Evolutionary conservation across 352 stramenopile genomes (phyloP), one percentile per base, ranked within the genome.

Genomic region (Phytophthora meadii): DNA sequence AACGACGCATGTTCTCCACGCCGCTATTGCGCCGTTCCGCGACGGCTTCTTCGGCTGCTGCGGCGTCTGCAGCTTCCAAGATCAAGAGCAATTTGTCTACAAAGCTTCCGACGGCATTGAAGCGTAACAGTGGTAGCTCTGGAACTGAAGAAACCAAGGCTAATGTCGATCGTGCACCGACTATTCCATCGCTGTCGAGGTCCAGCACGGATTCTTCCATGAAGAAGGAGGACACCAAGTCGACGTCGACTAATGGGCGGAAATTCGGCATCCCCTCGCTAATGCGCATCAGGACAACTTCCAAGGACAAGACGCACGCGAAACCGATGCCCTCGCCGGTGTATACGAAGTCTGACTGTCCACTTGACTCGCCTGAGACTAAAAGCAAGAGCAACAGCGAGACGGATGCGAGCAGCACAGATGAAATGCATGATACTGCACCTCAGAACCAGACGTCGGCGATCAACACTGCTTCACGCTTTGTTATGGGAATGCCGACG

Each of bases 401-500:
- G 24, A 36, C 53, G 5, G 68, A 63, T 24, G 39, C 19, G 4
- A 27, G 62, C 40, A 59, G 5, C 5, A 57, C 34, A 3, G 48
- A 56, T 12, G 49, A 61, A 19, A n/a, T 15, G 4, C 34, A 40
- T 34, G 57, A 51, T 37, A 22, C 47, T 25, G 28, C 51, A 19
- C 24, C 56, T 3, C 57, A 56, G 11, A n/a, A 58, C 10, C 47
- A 63, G 7, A 62, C 58, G 39, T 67, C 72, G 4, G 55, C 70
- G 12, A 65, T 54, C 2, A 70, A 76, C 22, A 77, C 70, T 22
- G 73, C 82, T 3, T 84, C 79, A 19, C 73, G 76, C 8, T 76
- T 93, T 59, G 74, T 92, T 3, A 87, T 72, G 50, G 82, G 85
- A 10, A 88, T 93, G 79, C 73, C 77, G 28, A 79, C 79, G 6